Conservation (phyloP, 345 rosid genomes). For the Mercurialis annua region DNA sequence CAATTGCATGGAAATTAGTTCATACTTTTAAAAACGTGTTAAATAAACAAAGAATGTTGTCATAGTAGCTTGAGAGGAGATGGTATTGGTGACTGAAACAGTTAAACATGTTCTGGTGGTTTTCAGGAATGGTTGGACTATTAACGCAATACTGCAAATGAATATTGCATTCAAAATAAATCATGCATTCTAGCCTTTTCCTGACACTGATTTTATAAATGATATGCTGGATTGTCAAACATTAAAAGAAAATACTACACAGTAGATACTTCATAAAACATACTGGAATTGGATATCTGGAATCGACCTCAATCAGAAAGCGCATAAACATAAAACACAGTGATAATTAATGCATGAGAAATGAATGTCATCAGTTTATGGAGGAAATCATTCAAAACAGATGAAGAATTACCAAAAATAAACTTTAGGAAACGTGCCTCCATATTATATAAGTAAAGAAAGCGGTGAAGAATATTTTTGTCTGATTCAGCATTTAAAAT, state of each 20-base stretch:
- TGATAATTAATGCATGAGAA: neutral
- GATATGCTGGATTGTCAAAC: neutral
- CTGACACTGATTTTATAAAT: constrained; percentile 1
- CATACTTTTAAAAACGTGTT: too few species aligned
- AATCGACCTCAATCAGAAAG: too few species aligned
- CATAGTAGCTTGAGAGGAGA: too few species aligned
- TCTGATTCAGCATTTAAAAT: constrained; percentile 93
- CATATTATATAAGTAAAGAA: constrained; percentile 71
- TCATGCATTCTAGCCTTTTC: neutral
- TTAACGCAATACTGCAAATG: neutral
- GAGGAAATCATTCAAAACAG: neutral
- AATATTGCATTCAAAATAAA: neutral
- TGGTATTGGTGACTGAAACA: too few species aligned
- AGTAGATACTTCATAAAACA: too few species aligned
- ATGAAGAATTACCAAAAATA: neutral
- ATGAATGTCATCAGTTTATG: neutral
- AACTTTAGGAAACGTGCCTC: constrained; percentile 44
- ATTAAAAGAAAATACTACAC: too few species aligned
- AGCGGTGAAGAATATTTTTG: constrained; percentile 91
- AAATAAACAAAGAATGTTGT: too few species aligned
- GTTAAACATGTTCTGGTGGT: neutral
- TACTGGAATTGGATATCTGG: too few species aligned
- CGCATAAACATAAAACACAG: neutral
- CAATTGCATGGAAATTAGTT: neutral
- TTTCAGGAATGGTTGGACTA: neutral